Conservation (phyloP, 306 rosid species). For the Lathyrus sativus region DNA sequence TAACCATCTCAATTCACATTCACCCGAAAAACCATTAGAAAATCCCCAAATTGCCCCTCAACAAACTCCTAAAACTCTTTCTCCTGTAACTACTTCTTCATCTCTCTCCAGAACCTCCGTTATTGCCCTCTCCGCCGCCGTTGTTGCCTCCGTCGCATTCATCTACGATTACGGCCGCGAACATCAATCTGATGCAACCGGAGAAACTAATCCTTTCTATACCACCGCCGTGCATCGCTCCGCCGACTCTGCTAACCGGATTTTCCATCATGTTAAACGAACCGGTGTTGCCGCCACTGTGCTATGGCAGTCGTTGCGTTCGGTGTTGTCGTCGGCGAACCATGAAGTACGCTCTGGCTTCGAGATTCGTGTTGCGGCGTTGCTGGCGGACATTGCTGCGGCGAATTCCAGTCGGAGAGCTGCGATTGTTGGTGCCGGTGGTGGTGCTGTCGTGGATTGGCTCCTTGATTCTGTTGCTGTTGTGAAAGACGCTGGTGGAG, state of each 20-base stretch:
- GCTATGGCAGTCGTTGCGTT: conserved; percentile 82
- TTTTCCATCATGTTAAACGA: conserved; percentile 67
- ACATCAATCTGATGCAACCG: conserved; percentile 27
- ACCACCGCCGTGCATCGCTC: conserved; percentile 48
- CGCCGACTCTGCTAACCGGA: conserved; percentile 50
- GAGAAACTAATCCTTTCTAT: conserved; percentile 47
- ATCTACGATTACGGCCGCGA: conserved; percentile 29
- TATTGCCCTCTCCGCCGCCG: conserved; percentile 57
- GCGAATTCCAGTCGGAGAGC: conserved; percentile 82
- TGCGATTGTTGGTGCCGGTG: conserved; percentile 86
- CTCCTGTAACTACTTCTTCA: background rate
- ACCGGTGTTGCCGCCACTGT: conserved; percentile 81
- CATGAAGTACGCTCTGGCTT: conserved; percentile 93
- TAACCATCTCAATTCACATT: conserved; percentile 32
- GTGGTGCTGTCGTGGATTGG: conserved; percentile 96
- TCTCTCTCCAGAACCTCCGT: conserved; percentile 45
- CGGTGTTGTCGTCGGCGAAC: conserved; percentile 84
- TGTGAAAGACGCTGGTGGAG: conserved; percentile 61
- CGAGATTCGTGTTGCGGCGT: conserved; percentile 86
- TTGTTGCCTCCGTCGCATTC: conserved; percentile 54
- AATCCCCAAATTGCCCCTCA: conserved; percentile 46
- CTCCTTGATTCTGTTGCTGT: conserved; percentile 85
- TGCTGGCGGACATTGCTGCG: conserved; percentile 83
- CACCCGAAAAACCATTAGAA: conserved; percentile 5
- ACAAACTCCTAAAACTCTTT: conserved; percentile 39